Evolutionary conservation across 208 protist species (phyloP).

Genomic region (Zelonia costaricensis): DNA sequence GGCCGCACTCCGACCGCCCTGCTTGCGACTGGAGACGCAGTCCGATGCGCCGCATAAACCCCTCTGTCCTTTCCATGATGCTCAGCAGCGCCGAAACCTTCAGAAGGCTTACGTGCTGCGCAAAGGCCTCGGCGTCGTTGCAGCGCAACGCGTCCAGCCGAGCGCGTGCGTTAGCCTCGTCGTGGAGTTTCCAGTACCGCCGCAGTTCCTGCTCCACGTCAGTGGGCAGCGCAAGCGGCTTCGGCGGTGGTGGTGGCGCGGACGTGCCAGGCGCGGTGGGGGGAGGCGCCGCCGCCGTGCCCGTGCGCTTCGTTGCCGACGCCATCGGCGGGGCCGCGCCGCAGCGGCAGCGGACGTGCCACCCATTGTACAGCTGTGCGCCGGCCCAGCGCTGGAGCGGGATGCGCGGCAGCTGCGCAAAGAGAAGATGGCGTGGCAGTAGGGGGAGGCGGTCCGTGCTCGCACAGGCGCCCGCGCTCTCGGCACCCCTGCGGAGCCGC

Average conservation of each 20-base stretch:
- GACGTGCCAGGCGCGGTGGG: too few species aligned
- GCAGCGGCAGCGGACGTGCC: conserved; percentile 14
- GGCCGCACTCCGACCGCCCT: too few species aligned
- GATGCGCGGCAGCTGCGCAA: conserved; percentile 2
- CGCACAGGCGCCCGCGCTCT: too few species aligned
- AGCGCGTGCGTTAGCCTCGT: conserved; percentile 39
- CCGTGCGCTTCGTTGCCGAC: background rate
- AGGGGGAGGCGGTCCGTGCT: background rate
- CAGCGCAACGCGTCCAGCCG: conserved; percentile 40
- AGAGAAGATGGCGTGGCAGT: background rate
- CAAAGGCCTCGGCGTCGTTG: conserved; percentile 53
- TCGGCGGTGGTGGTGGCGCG: background rate
- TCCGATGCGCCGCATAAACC: conserved; percentile 61
- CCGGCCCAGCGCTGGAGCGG: conserved; percentile 17
- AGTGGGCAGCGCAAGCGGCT: conserved; percentile 9
- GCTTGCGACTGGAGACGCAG: conserved; percentile 28
- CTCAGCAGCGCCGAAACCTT: conserved; percentile 53
- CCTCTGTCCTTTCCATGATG: conserved; percentile 70
- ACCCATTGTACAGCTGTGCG: conserved; percentile 13
- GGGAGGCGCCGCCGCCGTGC: background rate
- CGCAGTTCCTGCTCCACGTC: conserved; percentile 37
- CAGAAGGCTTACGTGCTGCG: conserved; percentile 45
- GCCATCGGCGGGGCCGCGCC: too few species aligned
- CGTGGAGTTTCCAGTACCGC: conserved; percentile 42
- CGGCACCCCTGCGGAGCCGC: too few species aligned